Conservation (phyloP, 2,329 filamentous ascomycete species). For the Fusarium sacchari region DNA sequence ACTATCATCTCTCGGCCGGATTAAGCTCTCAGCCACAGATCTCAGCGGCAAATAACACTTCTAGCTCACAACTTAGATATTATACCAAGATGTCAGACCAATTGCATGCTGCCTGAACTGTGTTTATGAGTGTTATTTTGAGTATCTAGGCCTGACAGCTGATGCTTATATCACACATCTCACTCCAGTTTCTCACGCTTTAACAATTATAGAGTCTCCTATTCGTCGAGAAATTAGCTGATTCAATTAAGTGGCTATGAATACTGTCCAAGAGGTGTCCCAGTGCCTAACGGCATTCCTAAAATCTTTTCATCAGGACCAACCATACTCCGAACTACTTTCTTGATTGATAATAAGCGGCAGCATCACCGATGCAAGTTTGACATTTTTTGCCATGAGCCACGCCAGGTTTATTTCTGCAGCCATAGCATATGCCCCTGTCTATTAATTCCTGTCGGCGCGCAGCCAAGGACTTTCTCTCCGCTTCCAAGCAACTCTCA, state of each 20-base stretch:
- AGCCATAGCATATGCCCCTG: neutral
- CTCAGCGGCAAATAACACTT: no score
- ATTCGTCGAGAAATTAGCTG: fast-evolving
- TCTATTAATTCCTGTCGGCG: neutral
- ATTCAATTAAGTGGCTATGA: no score
- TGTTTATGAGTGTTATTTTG: neutral
- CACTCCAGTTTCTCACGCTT: fast-evolving
- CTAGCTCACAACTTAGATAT: no score
- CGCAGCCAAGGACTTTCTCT: no score
- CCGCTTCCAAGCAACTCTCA: no score
- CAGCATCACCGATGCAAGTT: neutral
- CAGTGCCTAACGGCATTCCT: neutral
- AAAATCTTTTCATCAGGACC: neutral
- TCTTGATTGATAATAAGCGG: fast-evolving
- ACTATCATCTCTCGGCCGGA: no score
- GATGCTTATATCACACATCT: neutral
- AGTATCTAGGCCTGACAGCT: neutral
- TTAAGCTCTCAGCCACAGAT: no score
- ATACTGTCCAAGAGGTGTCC: neutral
- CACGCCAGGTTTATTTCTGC: neutral
- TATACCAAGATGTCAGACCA: no score
- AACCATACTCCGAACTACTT: neutral
- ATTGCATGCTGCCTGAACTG: no score
- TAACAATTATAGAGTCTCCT: fast-evolving
- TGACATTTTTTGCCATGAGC: neutral